phyloP scores from a whole-genome alignment of 768 basidiomycete species.

The Lentinula aciculospora region DNA sequence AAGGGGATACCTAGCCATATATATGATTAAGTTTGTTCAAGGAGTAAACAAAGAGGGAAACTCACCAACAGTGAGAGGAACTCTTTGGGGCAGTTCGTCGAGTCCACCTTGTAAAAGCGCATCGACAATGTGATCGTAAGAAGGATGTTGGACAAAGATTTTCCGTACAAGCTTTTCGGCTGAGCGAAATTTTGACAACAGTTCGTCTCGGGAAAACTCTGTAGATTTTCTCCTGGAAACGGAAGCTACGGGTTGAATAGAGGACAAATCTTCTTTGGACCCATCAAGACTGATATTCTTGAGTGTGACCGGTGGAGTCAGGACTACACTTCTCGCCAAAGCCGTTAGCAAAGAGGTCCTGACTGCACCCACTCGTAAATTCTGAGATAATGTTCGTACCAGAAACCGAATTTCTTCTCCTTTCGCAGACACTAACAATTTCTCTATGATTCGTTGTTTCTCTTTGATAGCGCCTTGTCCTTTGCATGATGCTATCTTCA shows the following conservation, averaged over 20 bases:
- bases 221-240: slow-evolving; percentile 19
- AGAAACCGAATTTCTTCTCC: slow-evolving; percentile 89
- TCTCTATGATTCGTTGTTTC: slow-evolving; percentile 76
- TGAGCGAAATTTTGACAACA: slow-evolving; percentile 36
- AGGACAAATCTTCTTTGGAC: slow-evolving; percentile 22
- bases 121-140: slow-evolving; percentile 62
- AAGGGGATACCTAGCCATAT: slow-evolving; percentile 61
- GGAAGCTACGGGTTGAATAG: slow-evolving; percentile 15
- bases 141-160: slow-evolving; percentile 76
- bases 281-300: slow-evolving; percentile 16
- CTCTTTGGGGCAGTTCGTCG: slow-evolving; percentile 48
- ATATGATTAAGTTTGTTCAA: neutral
- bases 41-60: slow-evolving; percentile 1
- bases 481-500: slow-evolving; percentile 62
- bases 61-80: slow-evolving; percentile 69
- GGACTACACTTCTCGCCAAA: slow-evolving; percentile 70
- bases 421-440: slow-evolving; percentile 73
- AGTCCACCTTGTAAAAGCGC: slow-evolving; percentile 60
- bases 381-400: slow-evolving; percentile 65
- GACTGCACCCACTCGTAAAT: slow-evolving; percentile 86
- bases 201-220: slow-evolving; percentile 26
- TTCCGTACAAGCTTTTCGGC: slow-evolving; percentile 66
- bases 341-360: slow-evolving; percentile 77
- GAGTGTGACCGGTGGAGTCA: slow-evolving; percentile 24
- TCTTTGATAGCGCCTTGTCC: slow-evolving; percentile 72